Evolutionary conservation across 768 basidiomycete genomes (phyloP), one percentile per base, ranked within the genome.

Genomic region (Boletus sensibilis): DNA sequence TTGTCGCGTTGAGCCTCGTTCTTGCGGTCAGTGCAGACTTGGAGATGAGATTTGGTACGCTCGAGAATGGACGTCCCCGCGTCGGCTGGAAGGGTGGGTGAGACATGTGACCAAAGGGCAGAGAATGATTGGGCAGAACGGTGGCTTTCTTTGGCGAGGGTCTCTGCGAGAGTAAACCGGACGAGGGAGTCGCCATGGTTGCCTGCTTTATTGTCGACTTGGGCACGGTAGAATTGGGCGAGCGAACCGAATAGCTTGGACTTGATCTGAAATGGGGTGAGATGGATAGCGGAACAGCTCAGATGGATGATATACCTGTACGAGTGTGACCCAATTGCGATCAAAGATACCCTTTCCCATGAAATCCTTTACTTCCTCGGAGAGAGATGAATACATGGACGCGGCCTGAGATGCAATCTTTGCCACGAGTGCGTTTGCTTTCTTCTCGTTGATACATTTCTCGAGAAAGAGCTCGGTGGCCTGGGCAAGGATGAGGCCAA

Each of bases 381-480:
- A 79, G n/a, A 98, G 77, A 0, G 84, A 77, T 0, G 79, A 82
- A 67, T 98, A 99, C 83, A 94, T 84, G 14, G 70, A 80, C 1
- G 90, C 90, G 0, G 89, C 82, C 67, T 96, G 93, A 20, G 88
- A 81, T 0, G 85, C 94, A 49, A 98, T 83, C 78, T 95, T 94
- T 43, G 89, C 74, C 3, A 95, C 80, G 37, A 99, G 79, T 0
- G 85, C 80, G 56, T 76, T 83, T 5, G 80, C 79, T 71, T 96
- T 95, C 82, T 93, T 95, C 80, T 95, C 94, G 25, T 91, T 87
- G n/a, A 84, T 81, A 66, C 90, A 89, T 67, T 95, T 96, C 76
- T 98, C 97, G 64, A 92, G 87, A 70, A 98, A 97, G 37, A 98
- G 89, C 70, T 98, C 96, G 0, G 92, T 94, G 1, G 95, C 94